Conservation (phyloP, 495 filamentous ascomycete genomes). For the Penicillium riverlandense region DNA sequence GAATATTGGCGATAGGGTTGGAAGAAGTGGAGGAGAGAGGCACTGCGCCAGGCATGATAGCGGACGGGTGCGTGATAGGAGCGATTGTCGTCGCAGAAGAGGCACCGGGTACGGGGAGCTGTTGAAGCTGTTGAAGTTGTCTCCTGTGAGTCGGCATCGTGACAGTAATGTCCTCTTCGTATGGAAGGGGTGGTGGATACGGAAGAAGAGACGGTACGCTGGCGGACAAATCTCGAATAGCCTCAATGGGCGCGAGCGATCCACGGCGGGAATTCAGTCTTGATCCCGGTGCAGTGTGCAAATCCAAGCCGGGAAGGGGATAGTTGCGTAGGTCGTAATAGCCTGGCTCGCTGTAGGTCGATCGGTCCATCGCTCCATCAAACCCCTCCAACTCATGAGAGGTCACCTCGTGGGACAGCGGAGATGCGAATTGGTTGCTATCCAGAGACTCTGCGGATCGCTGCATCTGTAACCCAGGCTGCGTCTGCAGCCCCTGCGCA, state of each 20-base stretch:
- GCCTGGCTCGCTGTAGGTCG: conserved; percentile 35
- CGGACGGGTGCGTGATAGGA: conserved; percentile 27
- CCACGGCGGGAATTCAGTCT: conserved; percentile 19
- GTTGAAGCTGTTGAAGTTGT: neutral
- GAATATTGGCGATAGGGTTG: conserved; percentile 11
- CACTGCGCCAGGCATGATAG: conserved; percentile 30
- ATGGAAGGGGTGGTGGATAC: conserved; percentile 18
- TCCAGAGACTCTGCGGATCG: conserved; percentile 31
- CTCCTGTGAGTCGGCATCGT: conserved; percentile 10
- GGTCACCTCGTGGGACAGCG: conserved; percentile 20
- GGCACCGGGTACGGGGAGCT: too few species aligned
- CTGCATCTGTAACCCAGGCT: conserved; percentile 21
- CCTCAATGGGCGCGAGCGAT: conserved; percentile 12
- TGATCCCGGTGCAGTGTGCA: conserved; percentile 18
- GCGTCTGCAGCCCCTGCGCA: conserved; percentile 1
- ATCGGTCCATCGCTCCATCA: conserved; percentile 18
- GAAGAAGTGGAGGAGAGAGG: conserved; percentile 14
- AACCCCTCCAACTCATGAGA: conserved; percentile 15
- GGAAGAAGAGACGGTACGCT: conserved; percentile 22
- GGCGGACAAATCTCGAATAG: conserved; percentile 20
- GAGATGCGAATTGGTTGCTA: conserved; percentile 22
- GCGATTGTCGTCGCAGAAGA: neutral
- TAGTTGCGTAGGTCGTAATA: conserved; percentile 6
- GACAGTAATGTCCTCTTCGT: conserved; percentile 24
- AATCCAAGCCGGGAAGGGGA: conserved; percentile 12